Conservation (phyloP, 352 stramenopile genomes). For the Pelagophyceae sp. region DNA sequence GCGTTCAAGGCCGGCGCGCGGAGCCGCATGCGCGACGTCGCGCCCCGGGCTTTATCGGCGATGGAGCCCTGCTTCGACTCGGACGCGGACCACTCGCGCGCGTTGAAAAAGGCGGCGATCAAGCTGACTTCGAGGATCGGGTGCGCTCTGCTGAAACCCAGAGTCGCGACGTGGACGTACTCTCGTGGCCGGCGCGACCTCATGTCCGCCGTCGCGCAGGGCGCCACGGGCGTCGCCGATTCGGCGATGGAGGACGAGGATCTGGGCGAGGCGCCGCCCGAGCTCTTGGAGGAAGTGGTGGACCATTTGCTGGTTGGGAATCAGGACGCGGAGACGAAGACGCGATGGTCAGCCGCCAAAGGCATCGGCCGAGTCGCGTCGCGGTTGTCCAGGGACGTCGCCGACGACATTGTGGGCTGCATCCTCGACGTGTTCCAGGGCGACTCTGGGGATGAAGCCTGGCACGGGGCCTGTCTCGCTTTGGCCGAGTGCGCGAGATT, state of each 20-base stretch:
- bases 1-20: slow-evolving; percentile 53
- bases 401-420: slow-evolving; percentile 90
- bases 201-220: too few relatives aligned
- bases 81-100: too few relatives aligned
- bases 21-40: too few relatives aligned
- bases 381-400: slow-evolving; percentile 80
- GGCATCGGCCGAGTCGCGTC: slow-evolving; percentile 90
- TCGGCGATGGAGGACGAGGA: too few relatives aligned
- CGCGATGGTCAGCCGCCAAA: slow-evolving; percentile 98
- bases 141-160: slow-evolving; percentile 82
- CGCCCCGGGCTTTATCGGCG: too few relatives aligned
- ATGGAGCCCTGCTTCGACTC: too few relatives aligned
- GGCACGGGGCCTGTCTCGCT: slow-evolving; percentile 93
- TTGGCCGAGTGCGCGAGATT: slow-evolving; percentile 86
- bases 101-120: slow-evolving; percentile 56
- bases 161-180: slow-evolving; percentile 89
- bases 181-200: too few relatives aligned
- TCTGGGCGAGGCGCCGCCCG: too few relatives aligned
- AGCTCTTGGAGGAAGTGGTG: slow-evolving; percentile 90
- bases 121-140: slow-evolving; percentile 92
- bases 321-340: slow-evolving; percentile 86
- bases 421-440: slow-evolving; percentile 85
- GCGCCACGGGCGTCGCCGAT: too few relatives aligned
- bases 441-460: slow-evolving; percentile 77
- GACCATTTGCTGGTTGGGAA: slow-evolving; percentile 74